A percentile compares a stretch with the other conserved stretches of the same genome.
These are phyloP conservation scores for peach (Prunus persica) DNA, from an alignment of 306 rosid genomes.

Conservation along the genomic window DNA sequence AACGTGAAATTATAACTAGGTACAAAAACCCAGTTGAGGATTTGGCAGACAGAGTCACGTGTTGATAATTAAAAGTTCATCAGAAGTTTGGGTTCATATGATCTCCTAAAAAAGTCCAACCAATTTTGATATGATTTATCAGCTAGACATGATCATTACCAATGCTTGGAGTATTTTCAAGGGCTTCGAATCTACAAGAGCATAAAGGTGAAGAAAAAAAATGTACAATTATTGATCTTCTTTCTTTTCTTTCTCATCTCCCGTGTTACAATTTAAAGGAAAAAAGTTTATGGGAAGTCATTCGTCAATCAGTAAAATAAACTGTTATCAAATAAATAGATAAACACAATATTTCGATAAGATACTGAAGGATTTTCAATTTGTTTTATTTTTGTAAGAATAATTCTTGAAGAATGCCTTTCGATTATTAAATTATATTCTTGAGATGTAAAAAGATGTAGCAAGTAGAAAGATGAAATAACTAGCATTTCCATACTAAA, in stretches of 20 bases:
- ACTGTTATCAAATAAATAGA: too few relatives aligned
- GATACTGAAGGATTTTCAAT: too few relatives aligned
- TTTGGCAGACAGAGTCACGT: constrained; percentile 26
- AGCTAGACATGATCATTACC: constrained; percentile 37
- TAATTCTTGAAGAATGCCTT: too few relatives aligned
- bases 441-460: too few relatives aligned
- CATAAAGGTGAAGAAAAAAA: neutral
- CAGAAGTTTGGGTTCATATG: neutral
- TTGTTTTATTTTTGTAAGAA: too few relatives aligned
- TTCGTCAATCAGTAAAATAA: too few relatives aligned
- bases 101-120: constrained; percentile 34
- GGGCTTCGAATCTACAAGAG: neutral
- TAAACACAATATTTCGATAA: too few relatives aligned
- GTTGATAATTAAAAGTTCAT: constrained; percentile 15
- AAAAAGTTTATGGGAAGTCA: too few relatives aligned
- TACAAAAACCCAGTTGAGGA: constrained; percentile 25
- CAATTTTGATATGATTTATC: constrained; percentile 22
- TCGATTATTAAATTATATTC: too few relatives aligned
- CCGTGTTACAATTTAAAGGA: too few relatives aligned
- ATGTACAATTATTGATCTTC: neutral
- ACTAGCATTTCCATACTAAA: neutral
- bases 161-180: constrained; percentile 21
- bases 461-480: neutral
- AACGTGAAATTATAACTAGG: constrained; percentile 26
- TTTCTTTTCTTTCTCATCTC: too few relatives aligned